These are phyloP conservation scores for Euclidium syriacum DNA, from an alignment of 345 rosid genomes.

Conservation along the genomic window DNA sequence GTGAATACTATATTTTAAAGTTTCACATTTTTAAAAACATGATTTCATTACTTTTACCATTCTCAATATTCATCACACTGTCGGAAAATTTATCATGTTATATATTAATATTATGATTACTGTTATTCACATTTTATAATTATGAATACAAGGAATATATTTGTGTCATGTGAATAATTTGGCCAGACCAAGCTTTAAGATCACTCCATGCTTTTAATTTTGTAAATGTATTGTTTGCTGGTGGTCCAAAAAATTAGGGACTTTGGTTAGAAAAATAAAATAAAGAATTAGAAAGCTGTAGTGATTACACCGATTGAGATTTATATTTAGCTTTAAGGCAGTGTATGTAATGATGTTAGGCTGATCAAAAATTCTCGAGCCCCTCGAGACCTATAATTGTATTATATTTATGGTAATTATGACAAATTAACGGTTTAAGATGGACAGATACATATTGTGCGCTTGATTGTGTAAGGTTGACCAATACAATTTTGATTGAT, in stretches of 20 bases:
- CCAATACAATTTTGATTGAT: too few species aligned
- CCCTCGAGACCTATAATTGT: conserved; percentile 28
- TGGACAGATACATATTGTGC: background rate
- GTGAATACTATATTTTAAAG: too few species aligned
- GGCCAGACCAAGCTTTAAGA: conserved; percentile 24
- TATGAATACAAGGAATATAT: background rate
- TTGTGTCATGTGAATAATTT: conserved; percentile 17
- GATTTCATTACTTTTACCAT: too few species aligned
- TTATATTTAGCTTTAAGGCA: conserved; percentile 29
- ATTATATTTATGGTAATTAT: conserved; percentile 12
- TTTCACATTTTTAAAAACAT: too few species aligned
- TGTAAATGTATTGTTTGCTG: conserved; percentile 5
- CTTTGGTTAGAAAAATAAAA: conserved; percentile 2
- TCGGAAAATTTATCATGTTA: too few species aligned
- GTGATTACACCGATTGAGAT: conserved; percentile 32
- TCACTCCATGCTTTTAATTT: conserved; percentile 17
- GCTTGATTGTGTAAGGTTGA: conserved; percentile 8
- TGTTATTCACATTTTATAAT: background rate
- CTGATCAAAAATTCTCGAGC: conserved; percentile 27
- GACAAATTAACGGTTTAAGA: background rate
- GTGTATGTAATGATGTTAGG: conserved; percentile 29
- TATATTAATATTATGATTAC: background rate
- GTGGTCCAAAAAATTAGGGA: conserved; percentile 24
- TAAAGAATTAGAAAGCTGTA: conserved; percentile 20
- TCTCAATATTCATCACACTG: too few species aligned